phyloP scores from a whole-genome alignment of 208 protist genomes.

The Acanthamoeba sp. region DNA sequence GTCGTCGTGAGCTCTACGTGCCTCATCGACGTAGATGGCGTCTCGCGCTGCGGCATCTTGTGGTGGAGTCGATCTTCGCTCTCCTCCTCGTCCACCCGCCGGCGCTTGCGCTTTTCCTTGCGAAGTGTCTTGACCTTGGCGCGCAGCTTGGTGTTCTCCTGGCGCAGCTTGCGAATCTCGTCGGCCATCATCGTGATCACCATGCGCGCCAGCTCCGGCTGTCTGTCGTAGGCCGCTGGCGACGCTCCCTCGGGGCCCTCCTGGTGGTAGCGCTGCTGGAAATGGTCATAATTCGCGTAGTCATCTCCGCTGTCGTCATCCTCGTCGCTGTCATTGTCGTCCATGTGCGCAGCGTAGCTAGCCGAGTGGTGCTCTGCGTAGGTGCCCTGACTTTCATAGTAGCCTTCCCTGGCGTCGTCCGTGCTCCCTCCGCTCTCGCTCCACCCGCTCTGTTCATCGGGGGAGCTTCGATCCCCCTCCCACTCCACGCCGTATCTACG shows the following conservation, averaged over 20 bases:
- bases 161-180: not conserved
- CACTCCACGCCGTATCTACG: too few relatives aligned
- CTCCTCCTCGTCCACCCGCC: not conserved
- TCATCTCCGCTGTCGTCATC: not conserved
- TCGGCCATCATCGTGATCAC: slow-evolving; percentile 39
- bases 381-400: not conserved
- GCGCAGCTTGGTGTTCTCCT: slow-evolving; percentile 16
- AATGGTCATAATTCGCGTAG: not conserved
- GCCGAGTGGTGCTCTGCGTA: not conserved
- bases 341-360: not conserved
- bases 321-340: not conserved
- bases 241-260: not conserved
- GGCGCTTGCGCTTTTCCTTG: not conserved
- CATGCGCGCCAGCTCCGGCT: not conserved
- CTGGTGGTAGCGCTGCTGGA: not conserved
- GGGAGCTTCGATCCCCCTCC: too few relatives aligned
- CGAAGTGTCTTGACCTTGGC: not conserved
- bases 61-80: not conserved
- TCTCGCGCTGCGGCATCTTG: not conserved
- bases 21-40: too few relatives aligned
- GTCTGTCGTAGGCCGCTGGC: not conserved
- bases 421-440: too few relatives aligned
- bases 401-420: too few relatives aligned
- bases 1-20: too few relatives aligned
- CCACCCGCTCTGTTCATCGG: too few relatives aligned